phyloP scores from a whole-genome alignment of 345 rosid genomes.

The Fremontodendron californicum region DNA sequence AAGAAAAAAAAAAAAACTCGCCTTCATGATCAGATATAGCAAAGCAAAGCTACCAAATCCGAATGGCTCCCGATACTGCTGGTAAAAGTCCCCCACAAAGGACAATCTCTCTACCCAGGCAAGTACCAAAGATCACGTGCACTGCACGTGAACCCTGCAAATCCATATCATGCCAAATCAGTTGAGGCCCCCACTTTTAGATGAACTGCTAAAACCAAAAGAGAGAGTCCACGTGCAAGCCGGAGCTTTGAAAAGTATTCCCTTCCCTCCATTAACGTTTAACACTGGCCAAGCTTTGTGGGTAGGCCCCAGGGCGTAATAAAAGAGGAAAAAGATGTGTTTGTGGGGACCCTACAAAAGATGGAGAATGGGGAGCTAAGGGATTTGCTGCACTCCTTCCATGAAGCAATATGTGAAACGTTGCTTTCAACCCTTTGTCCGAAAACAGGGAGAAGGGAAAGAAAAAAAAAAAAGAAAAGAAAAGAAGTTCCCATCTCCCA shows the following conservation, averaged over 20 bases:
- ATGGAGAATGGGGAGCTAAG: conserved; percentile 20
- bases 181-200: conserved; percentile 5
- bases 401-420: conserved; percentile 12
- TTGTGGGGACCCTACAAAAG: conserved; percentile 2
- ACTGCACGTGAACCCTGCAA: conserved; percentile 21
- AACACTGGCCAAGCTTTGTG: background rate
- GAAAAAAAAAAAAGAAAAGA: background rate
- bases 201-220: background rate
- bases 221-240: conserved; percentile 14
- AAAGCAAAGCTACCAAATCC: background rate
- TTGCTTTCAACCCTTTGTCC: background rate
- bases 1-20: background rate
- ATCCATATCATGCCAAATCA: background rate
- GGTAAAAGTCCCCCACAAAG: background rate
- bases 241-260: conserved; percentile 14
- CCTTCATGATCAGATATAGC: background rate
- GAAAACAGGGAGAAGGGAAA: background rate
- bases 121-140: conserved; percentile 19
- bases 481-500: too few species aligned
- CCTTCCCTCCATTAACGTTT: background rate
- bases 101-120: background rate
- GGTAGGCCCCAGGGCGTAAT: background rate
- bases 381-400: conserved; percentile 16
- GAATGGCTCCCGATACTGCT: background rate
- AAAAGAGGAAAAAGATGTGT: background rate